Base-by-base conservation (phyloP, 768 basidiomycete genomes). In the Boletales sp. region DNA sequence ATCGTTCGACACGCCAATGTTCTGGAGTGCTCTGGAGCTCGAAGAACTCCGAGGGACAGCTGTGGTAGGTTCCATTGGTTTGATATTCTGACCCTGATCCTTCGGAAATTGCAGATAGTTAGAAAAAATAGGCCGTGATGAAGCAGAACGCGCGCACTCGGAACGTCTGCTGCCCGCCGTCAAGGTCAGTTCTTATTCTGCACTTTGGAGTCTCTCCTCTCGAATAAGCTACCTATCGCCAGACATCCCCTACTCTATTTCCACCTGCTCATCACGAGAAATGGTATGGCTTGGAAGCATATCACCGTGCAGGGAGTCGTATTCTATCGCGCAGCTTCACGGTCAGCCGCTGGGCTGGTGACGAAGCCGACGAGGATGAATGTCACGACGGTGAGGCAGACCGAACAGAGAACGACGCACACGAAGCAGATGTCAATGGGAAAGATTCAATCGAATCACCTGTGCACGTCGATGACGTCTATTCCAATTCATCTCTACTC, bases 281-380 rank as follows among this genome's bases (percentile, higher is more conserved):
- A 17, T 70, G 77, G 61, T 97, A 88, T 67, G 81, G 85, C 0
- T 66, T 94, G 13, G 78, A 83, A 38, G 73, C 77, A 17, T 97
- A 87, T 61, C 97, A 98, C 66, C 68, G 88, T 30, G 90, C 90
- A 75, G 97, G 97, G 8, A 94, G 90, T 54, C 79, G 90, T 21
- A 91, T 99, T 51, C 77, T 97, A 6, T 97, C 94, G 5, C 79
- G 97, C 37, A 94, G 93, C 60, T 99, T 99, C 69, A 82, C 81
- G 29, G 83, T 99, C 29, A 84, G 86, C 51, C 76, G 72, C 47
- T 81, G 79, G 76, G 72, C 76, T 13, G 72, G 66, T 49, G 72
- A 69, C 15, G 64, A 63, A 36, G 41, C 10, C 8, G 50, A 55
- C 35, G 47, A 35, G 37, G 55, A 48, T 40, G 51, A 12, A 41